Evolutionary conservation across 2,329 filamentous ascomycete genomes (phyloP).

Genomic region (Penicillium sp.): DNA sequence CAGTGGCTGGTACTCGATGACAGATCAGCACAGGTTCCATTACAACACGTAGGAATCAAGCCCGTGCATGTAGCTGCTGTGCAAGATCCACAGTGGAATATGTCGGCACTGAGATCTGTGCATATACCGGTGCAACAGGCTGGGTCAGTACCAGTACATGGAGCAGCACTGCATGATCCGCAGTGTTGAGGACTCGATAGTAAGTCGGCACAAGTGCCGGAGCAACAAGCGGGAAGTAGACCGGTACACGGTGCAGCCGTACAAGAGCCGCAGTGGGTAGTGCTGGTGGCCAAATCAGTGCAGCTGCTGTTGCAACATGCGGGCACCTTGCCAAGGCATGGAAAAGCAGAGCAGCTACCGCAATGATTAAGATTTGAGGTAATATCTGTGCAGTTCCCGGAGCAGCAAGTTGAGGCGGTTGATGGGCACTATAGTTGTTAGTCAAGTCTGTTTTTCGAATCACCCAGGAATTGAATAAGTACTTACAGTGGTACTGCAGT

Average conservation of each 20-base stretch:
- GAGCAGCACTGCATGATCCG: conserved; percentile 4
- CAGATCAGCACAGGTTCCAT: conserved; percentile 6
- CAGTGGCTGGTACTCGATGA: not conserved
- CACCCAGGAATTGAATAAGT: not conserved
- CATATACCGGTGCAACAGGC: conserved; percentile 10
- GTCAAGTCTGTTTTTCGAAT: no score
- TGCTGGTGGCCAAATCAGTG: conserved; percentile 6
- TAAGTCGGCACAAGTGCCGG: conserved; percentile 9
- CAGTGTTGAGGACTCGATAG: conserved; percentile 4
- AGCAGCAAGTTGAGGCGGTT: conserved; percentile 12
- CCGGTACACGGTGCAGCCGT: conserved; percentile 1
- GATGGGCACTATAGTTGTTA: conserved; percentile 2
- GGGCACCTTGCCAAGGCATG: conserved; percentile 6
- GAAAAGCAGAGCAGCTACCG: conserved; percentile 8
- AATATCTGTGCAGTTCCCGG: conserved; percentile 13
- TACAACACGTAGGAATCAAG: conserved; percentile 3
- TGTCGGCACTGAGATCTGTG: conserved; percentile 5
- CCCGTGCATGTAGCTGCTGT: conserved; percentile 4
- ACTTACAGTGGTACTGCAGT: conserved; percentile 2
- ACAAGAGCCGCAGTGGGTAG: conserved; percentile 6
- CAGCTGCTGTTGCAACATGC: conserved; percentile 11
- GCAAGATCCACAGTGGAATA: conserved; percentile 9
- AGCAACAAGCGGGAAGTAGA: conserved; percentile 3
- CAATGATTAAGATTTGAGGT: conserved; percentile 8
- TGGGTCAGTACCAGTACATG: not conserved